Evolutionary conservation across 495 filamentous ascomycete genomes (phyloP).

Genomic region (Hypoxylon fuscum): DNA sequence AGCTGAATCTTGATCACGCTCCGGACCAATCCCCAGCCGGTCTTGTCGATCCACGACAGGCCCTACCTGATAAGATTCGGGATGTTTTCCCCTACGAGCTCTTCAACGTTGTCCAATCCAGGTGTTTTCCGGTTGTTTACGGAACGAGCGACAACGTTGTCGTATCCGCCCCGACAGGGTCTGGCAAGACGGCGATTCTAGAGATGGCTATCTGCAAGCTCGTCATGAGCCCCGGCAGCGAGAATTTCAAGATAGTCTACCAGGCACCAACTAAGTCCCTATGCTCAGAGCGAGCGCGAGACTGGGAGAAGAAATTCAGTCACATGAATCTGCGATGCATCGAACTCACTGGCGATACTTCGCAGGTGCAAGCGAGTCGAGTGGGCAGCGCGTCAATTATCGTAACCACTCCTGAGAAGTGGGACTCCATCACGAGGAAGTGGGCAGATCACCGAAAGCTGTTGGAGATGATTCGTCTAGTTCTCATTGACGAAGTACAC

Average conservation of each 20-base stretch:
- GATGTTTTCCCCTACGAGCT: slow-evolving; percentile 80
- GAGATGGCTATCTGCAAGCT: slow-evolving; percentile 92
- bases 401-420: slow-evolving; percentile 97
- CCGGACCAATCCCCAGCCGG: slow-evolving; percentile 57
- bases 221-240: slow-evolving; percentile 66
- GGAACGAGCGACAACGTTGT: slow-evolving; percentile 83
- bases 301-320: slow-evolving; percentile 88
- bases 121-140: slow-evolving; percentile 80
- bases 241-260: slow-evolving; percentile 91
- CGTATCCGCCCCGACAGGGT: slow-evolving; percentile 89
- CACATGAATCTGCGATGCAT: slow-evolving; percentile 78
- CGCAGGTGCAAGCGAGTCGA: slow-evolving; percentile 72
- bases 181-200: slow-evolving; percentile 90
- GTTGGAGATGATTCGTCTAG: slow-evolving; percentile 86
- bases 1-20: slow-evolving; percentile 38
- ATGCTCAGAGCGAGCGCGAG: slow-evolving; percentile 80
- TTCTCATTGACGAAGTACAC: slow-evolving; percentile 96
- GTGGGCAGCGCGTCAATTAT: slow-evolving; percentile 89
- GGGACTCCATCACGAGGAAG: slow-evolving; percentile 96
- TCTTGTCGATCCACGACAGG: slow-evolving; percentile 72
- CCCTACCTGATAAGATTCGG: slow-evolving; percentile 80
- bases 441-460: slow-evolving; percentile 91
- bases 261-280: slow-evolving; percentile 95
- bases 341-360: slow-evolving; percentile 93
- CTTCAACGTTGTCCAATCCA: slow-evolving; percentile 94